Evolutionary conservation across 345 rosid species (phyloP).

Genomic region (Aegle marmelos): DNA sequence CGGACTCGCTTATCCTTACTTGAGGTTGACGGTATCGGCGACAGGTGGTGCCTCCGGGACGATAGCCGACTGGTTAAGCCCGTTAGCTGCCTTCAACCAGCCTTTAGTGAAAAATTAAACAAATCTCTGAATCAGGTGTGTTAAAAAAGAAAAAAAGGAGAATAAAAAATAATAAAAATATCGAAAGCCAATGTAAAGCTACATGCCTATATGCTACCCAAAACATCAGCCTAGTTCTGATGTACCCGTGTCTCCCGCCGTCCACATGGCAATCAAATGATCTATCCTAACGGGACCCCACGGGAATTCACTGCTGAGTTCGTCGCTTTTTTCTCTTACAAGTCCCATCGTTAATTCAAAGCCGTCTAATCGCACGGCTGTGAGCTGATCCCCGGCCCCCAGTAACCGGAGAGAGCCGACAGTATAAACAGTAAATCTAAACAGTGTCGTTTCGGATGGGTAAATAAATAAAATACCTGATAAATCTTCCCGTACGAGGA

Average conservation of each 20-base stretch:
- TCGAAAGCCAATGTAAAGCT: background rate
- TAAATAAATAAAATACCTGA: slow-evolving; percentile 44
- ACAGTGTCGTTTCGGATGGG: background rate
- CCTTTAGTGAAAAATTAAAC: slow-evolving; percentile 19
- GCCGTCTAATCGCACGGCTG: slow-evolving; percentile 31
- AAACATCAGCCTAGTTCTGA: background rate
- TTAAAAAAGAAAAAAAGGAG: background rate
- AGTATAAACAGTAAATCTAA: background rate
- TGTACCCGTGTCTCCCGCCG: background rate
- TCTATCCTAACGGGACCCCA: background rate
- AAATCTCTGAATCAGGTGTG: background rate
- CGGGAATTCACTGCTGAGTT: background rate
- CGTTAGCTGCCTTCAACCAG: slow-evolving; percentile 41
- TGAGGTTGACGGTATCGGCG: slow-evolving; percentile 44
- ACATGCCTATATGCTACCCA: background rate
- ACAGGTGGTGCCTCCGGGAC: slow-evolving; percentile 25
- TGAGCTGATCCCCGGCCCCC: background rate
- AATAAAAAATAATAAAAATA: no score
- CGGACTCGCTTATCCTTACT: slow-evolving; percentile 26
- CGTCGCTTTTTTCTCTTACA: background rate
- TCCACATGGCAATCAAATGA: slow-evolving; percentile 35
- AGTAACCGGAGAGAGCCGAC: background rate
- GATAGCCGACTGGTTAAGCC: slow-evolving; percentile 13
- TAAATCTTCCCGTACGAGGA: slow-evolving; percentile 47
- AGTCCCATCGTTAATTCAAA: background rate